A percentile compares a stretch with the other conserved stretches of the same genome.
Evolutionary conservation across 768 basidiomycete genomes (phyloP).

Genomic region (Candolleomyces eurysporus): DNA sequence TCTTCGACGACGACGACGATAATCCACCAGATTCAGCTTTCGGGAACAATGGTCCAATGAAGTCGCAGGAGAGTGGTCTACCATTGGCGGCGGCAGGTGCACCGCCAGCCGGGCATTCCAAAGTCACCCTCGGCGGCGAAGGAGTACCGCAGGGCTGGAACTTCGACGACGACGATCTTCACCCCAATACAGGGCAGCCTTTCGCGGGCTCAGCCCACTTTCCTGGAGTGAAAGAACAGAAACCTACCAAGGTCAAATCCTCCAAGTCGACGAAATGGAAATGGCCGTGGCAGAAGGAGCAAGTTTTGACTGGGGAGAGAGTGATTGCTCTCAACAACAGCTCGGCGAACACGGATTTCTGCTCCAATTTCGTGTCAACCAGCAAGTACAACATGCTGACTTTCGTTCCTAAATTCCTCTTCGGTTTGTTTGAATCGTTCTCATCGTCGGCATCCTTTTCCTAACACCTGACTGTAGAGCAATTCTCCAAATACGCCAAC

Average conservation of each 20-base stretch:
- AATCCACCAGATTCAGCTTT: slow-evolving; percentile 69
- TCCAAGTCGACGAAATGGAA: slow-evolving; percentile 52
- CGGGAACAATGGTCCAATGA: slow-evolving; percentile 47
- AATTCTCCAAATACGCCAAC: slow-evolving; percentile 99
- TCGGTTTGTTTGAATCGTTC: slow-evolving; percentile 52
- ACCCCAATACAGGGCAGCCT: slow-evolving; percentile 30
- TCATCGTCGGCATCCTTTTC: not conserved
- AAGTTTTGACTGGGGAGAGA: slow-evolving; percentile 68
- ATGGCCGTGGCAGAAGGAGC: slow-evolving; percentile 83
- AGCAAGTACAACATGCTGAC: slow-evolving; percentile 90
- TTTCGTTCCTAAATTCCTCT: slow-evolving; percentile 91
- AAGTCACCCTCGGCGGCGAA: slow-evolving; percentile 38
- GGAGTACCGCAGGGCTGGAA: slow-evolving; percentile 69
- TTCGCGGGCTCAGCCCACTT: slow-evolving; percentile 46
- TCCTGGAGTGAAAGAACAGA: slow-evolving; percentile 26
- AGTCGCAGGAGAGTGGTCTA: slow-evolving; percentile 53
- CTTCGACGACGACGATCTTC: slow-evolving; percentile 65
- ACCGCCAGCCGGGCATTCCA: slow-evolving; percentile 59
- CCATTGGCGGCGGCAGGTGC: slow-evolving; percentile 60
- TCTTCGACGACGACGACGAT: slow-evolving; percentile 86
- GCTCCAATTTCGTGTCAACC: slow-evolving; percentile 85
- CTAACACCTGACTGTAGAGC: slow-evolving; percentile 52
- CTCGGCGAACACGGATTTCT: slow-evolving; percentile 60
- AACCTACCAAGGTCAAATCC: slow-evolving; percentile 19
- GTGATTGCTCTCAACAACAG: slow-evolving; percentile 81